phyloP scores from a whole-genome alignment of 129 eudicot species.

The Daucus carota region DH1_v3.0 NC_030382.2:42097001-42097500 shows the following conservation, averaged over 20 bases:
- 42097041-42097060: background rate
- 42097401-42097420: too few species aligned
- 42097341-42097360: background rate
- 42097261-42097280: slow-evolving; percentile 2
- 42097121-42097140: background rate
- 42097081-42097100: background rate
- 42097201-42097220: background rate
- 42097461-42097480: too few species aligned
- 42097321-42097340: background rate
- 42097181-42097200: background rate
- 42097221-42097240: background rate
- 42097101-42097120: background rate
- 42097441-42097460: too few species aligned
- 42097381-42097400: too few species aligned
- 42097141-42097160: background rate
- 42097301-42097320: too few species aligned
- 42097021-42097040: background rate
- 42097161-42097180: background rate
- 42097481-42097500: too few species aligned
- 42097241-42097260: slow-evolving; percentile 2
- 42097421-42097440: too few species aligned
- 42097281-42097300: background rate
- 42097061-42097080: background rate
- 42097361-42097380: too few species aligned
- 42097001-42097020: background rate